Percentiles rank a stretch among this genome's conserved stretches.
phyloP scores from a whole-genome alignment of 352 stramenopile genomes.

The Phytophthora brassicae region DNA sequence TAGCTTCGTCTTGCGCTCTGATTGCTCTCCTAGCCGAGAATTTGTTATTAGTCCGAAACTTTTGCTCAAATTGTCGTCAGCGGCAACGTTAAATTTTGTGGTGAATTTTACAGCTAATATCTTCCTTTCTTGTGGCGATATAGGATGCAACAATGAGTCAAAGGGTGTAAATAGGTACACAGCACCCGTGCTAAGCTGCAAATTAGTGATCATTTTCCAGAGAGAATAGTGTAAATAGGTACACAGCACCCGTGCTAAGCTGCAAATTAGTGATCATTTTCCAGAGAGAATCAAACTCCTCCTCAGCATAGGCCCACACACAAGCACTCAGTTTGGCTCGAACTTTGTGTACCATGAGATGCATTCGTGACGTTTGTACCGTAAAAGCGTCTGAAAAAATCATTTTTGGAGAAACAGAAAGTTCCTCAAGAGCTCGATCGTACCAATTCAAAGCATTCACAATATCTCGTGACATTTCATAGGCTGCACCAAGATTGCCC shows the following conservation, averaged over 20 bases:
- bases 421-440: constrained; percentile 17
- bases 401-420: constrained; percentile 1
- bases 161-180: constrained; percentile 59
- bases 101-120: constrained; percentile 41
- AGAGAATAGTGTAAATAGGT: too few species aligned
- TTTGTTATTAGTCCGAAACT: not conserved
- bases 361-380: constrained; percentile 9
- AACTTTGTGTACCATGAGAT: constrained; percentile 33
- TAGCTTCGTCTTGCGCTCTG: constrained; percentile 26
- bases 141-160: constrained; percentile 59
- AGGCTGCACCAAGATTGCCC: constrained; percentile 51
- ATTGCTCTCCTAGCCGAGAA: not conserved
- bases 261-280: constrained; percentile 35
- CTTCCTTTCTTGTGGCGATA: constrained; percentile 39
- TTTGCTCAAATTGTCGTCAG: not conserved
- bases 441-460: constrained; percentile 37
- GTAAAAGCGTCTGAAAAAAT: constrained; percentile 16
- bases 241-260: constrained; percentile 15
- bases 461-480: constrained; percentile 41
- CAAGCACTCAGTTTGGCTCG: constrained; percentile 55
- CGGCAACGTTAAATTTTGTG: constrained; percentile 13
- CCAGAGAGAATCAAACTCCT: constrained; percentile 33
- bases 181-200: constrained; percentile 26
- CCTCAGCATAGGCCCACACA: constrained; percentile 46
- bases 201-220: constrained; percentile 30